Base-by-base conservation (phyloP, 2,329 filamentous ascomycete genomes). In the Metarhizium sp. region DNA sequence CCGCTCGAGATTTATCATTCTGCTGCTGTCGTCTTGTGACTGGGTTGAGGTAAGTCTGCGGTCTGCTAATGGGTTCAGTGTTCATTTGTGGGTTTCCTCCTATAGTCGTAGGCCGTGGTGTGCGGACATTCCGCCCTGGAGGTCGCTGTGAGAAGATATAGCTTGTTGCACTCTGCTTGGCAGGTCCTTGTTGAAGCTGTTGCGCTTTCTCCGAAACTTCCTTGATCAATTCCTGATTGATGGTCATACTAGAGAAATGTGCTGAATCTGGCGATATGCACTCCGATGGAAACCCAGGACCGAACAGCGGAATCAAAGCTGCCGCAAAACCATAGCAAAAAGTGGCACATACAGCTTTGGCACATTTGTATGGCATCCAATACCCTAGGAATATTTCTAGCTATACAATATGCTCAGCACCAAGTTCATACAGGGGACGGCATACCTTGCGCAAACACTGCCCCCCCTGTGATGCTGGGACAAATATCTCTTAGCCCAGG, bases 281-380 rank as follows among this genome's bases (percentile, higher is more conserved):
- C 49, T 83, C 72, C 3, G 77, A 75, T 2, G 90, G 85, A 67
- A 99, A 99, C 45, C 84, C 79, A 13, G 84, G 80, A 0, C 94
- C 94, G 68, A 99, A 99, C 57, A 99, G 78, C 5, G 94, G 94
- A 8, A 94, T 94, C 54, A 99, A 74, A 0, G 88, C 92, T 56
- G 86, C 86, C 14, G 92, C 86, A 59, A 99, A 95, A 40, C 81
- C 75, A 68, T 86, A 84, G 73, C 92, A 97, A 69, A 97, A 97
- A 1, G 89, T 96, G 4, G 89, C 82, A 64, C 92, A 95, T 52
- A 99, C 76, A 11, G 90, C 91, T 70, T 82, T 87, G 50, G 94
- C 94, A 61, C 91, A 95, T 43, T 82, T 75, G 64, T 86, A 97
- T 2, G 92, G 92, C 81, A 97, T 90, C 94, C 94, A 99, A 71